Evolutionary conservation across 768 basidiomycete species (phyloP), one percentile per base, ranked within the genome.

Genomic region (Boletus vermiculosoides): DNA sequence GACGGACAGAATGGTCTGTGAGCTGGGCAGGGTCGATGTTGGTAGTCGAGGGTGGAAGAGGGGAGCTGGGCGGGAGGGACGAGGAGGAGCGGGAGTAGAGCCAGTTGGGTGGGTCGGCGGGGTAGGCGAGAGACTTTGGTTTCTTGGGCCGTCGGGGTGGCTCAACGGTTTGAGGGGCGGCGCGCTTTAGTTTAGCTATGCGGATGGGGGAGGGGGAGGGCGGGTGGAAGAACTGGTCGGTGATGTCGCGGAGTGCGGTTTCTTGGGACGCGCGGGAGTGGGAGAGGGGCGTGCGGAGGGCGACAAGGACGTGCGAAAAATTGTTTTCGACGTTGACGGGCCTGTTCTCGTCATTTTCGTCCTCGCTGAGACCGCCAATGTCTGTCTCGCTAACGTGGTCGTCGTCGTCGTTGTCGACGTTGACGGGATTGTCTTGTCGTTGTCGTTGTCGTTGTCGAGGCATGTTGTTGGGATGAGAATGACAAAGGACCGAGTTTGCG

Each of bases 51-150:
- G 66, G 58, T 1, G 67, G 65, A 18, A 67, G 53, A 4, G 72
- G 72, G 1, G 72, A 73, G 22, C 73, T 74, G 11, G 72, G 73
- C 0, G 72, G 72, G 30, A 73, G 72, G 23, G 72, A 63, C 6
- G 72, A 74, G 2, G 69, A 58, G 11, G 71, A 54, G 22, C 49
- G 69, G 4, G 64, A 50, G 28, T 54, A 48, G 31, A 66, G 39
- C 70, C 71, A 71, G 46, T 71, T 69, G 11, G 70, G 71, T 3
- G 69, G 70, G 15, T 71, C 67, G 6, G 70, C 67, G 20, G 70
- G 70, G 51, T 60, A 73, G 7, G 67, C 69, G 25, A 61, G 51
- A 2, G 71, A 65, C 50, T 60, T 73, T 8, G 70, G 71, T 52
- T 71, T 71, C 59, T 71, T 73, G 39, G 70, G 71, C 0, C 71